phyloP scores from a whole-genome alignment of 768 basidiomycete genomes.

The Exidia glandulosa region DNA sequence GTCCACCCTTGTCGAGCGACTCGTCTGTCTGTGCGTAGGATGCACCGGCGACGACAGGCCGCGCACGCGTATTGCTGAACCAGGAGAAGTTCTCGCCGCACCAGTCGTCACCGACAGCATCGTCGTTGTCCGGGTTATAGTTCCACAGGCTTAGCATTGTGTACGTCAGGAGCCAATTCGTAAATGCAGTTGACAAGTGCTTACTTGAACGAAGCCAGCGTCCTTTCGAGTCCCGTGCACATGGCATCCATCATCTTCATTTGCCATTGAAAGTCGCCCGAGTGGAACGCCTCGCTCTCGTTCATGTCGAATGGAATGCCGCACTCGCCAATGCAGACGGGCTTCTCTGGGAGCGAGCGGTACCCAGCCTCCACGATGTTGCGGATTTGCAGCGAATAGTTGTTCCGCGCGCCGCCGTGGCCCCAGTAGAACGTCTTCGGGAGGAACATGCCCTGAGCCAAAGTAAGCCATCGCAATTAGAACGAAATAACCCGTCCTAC shows the following conservation, averaged over 20 bases:
- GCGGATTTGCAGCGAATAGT: slow-evolving; percentile 70
- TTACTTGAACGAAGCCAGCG: slow-evolving; percentile 77
- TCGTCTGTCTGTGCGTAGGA: slow-evolving; percentile 42
- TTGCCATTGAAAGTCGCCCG: slow-evolving; percentile 74
- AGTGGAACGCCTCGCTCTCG: slow-evolving; percentile 55
- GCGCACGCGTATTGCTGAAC: slow-evolving; percentile 43
- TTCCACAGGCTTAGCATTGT: slow-evolving; percentile 65
- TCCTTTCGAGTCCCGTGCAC: slow-evolving; percentile 68
- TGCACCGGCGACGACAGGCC: slow-evolving; percentile 2
- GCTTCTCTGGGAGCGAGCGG: slow-evolving; percentile 62
- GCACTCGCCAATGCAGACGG: slow-evolving; percentile 84
- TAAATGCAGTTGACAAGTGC: slow-evolving; percentile 20
- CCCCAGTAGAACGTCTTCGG: slow-evolving; percentile 82
- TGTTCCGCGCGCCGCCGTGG: slow-evolving; percentile 65
- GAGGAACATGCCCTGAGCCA: slow-evolving; percentile 70
- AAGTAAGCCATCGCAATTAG: background rate
- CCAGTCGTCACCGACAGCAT: slow-evolving; percentile 76
- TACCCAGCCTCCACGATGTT: slow-evolving; percentile 67
- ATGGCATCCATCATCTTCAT: slow-evolving; percentile 90
- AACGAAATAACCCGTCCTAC: slow-evolving; percentile 31
- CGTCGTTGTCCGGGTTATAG: slow-evolving; percentile 82
- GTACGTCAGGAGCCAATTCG: background rate
- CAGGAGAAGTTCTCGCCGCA: slow-evolving; percentile 97
- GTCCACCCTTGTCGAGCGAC: slow-evolving; percentile 72
- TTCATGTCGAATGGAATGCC: slow-evolving; percentile 98